Evolutionary conservation across 805 yeast species (phyloP), one percentile per base, ranked within the genome.

Genomic region (Jamesozyma gamospora): DNA sequence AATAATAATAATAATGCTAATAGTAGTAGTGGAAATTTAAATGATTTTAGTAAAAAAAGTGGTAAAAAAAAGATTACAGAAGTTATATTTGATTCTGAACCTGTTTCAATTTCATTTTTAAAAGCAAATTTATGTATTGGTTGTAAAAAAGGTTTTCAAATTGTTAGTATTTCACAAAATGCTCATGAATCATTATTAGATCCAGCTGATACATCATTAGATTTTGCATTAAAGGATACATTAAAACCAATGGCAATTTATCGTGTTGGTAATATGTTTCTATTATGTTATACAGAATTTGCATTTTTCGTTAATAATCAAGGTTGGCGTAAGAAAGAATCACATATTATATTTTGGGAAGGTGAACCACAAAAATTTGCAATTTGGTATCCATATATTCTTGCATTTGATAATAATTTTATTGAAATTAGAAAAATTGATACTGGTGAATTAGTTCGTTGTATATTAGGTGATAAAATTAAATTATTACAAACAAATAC

Each of bases 201-300:
- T 64, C 96, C 95, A n/a, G 98, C 97, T 0, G 98, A 92, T 56
- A 94, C 97, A 0, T 86, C 96, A 15, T 69, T 92, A 39, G 98
- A 92, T 55, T 92, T 92, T 66, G 96, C 92, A 12, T 38, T 60
- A 21, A 55, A 51, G 35, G 64, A 84, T 77, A 42, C 83, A 76
- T 71, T 90, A 44, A 83, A 84, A 53, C 98, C 98, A 15, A 74
- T 87, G 60, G 87, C 94, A 4, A 86, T 92, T 43, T 94, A 90
- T 58, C 74, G 95, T 45, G 77, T 92, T 42, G 92, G 90, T 42
- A 77, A 80, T 40, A 92, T 88, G 64, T 92, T 90, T 58, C 65
- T 92, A 52, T 71, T 92, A 47, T 81, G 88, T 58, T 92, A 90
- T 58, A 77, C 94, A 4, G 96, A 87, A 56, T 87, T 90, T 58